Evolutionary conservation across 345 rosid species (phyloP).

Genomic region (Sonneratia caseolaris): DNA sequence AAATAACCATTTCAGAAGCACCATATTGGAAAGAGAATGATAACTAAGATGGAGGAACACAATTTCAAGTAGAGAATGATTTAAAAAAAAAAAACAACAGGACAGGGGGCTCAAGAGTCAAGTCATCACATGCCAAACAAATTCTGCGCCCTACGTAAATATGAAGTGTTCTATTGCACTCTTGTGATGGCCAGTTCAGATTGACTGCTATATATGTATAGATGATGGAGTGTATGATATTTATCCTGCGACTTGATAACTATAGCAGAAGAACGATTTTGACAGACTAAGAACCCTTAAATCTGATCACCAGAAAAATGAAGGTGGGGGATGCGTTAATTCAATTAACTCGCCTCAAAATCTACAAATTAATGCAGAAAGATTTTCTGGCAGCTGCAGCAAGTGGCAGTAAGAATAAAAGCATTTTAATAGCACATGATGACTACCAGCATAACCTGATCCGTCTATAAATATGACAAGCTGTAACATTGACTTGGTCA

Average conservation of each 20-base stretch:
- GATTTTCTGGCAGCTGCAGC: neutral
- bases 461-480: neutral
- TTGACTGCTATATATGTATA: neutral
- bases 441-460: neutral
- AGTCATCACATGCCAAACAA: neutral
- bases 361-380: neutral
- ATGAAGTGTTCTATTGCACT: neutral
- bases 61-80: neutral
- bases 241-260: neutral
- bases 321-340: neutral
- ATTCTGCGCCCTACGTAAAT: neutral
- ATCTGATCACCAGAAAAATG: neutral
- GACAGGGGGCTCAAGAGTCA: neutral
- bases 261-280: neutral
- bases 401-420: neutral
- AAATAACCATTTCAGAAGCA: neutral
- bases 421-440: neutral
- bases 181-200: neutral
- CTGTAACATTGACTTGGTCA: slow-evolving; percentile 5
- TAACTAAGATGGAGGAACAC: neutral
- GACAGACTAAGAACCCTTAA: neutral
- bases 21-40: neutral
- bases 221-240: too few relatives aligned
- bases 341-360: neutral
- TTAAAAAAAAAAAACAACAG: neutral